Conservation (phyloP, 345 rosid species). For the Gynandropsis gynandra region DNA sequence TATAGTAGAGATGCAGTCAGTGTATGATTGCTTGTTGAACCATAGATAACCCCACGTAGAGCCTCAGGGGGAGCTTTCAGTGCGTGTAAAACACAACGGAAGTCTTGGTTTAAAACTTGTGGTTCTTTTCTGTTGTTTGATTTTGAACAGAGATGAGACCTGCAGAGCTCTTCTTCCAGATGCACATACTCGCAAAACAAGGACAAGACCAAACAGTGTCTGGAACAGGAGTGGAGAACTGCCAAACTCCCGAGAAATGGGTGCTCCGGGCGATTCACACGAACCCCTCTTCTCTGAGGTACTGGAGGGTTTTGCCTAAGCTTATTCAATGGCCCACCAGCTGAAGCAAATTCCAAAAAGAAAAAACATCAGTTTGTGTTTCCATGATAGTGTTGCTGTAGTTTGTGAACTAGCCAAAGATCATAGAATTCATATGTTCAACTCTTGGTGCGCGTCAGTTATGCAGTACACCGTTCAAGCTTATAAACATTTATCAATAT, state of each 20-base stretch:
- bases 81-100: neutral
- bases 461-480: too few species aligned
- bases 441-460: too few species aligned
- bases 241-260: constrained; percentile 71
- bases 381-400: too few species aligned
- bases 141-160: constrained; percentile 69
- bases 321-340: constrained; percentile 28
- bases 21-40: too few species aligned
- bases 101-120: too few species aligned
- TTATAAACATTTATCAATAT: too few species aligned
- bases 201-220: constrained; percentile 29
- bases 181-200: constrained; percentile 76
- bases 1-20: too few species aligned
- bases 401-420: too few species aligned
- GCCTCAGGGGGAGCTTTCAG: neutral
- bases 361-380: too few species aligned
- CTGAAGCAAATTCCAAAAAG: neutral
- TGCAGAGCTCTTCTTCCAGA: constrained; percentile 82
- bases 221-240: constrained; percentile 38
- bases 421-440: too few species aligned
- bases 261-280: constrained; percentile 81
- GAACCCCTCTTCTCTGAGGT: constrained; percentile 63
- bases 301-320: constrained; percentile 69
- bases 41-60: too few species aligned
- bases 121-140: neutral